Conservation (phyloP, 1,139 yeast species). For the Geotrichum candidum region DNA sequence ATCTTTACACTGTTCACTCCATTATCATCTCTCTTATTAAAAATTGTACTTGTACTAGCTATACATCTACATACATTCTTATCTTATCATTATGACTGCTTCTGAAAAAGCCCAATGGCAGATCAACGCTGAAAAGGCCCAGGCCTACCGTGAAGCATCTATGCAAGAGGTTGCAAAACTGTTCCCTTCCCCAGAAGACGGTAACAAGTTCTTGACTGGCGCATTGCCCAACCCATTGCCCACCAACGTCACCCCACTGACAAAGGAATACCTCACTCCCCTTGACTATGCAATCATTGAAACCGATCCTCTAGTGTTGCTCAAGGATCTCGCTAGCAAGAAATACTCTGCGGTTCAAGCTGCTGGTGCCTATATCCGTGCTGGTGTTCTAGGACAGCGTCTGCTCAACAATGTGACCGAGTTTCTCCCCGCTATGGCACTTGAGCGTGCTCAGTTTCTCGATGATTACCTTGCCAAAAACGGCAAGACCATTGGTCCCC, state of each 20-base stretch:
- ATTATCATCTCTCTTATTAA: no score
- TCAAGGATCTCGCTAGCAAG: constrained; percentile 39
- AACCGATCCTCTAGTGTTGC: constrained; percentile 32
- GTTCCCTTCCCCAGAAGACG: constrained; percentile 26
- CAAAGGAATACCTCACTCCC: constrained; percentile 24
- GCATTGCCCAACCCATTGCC: constrained; percentile 29
- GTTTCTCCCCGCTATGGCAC: constrained; percentile 31
- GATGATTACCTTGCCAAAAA: constrained; percentile 38
- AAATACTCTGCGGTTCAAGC: constrained; percentile 43
- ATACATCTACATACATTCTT: neutral
- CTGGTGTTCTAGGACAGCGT: constrained; percentile 57
- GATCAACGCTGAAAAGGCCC: constrained; percentile 10
- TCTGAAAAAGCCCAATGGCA: constrained; percentile 12
- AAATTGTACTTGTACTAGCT: neutral
- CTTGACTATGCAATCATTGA: constrained; percentile 30
- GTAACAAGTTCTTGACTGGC: constrained; percentile 23
- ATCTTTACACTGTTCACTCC: no score
- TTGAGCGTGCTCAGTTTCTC: constrained; percentile 40
- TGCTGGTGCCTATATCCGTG: constrained; percentile 47
- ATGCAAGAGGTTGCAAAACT: constrained; percentile 25
- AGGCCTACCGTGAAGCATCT: constrained; percentile 27
- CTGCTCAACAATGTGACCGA: constrained; percentile 40
- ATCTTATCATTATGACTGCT: neutral
- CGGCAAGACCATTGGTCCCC: constrained; percentile 43
- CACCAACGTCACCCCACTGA: constrained; percentile 26